Base-by-base conservation (phyloP, 2,329 filamentous ascomycete species). In the Fusarium mangiferae region DNA sequence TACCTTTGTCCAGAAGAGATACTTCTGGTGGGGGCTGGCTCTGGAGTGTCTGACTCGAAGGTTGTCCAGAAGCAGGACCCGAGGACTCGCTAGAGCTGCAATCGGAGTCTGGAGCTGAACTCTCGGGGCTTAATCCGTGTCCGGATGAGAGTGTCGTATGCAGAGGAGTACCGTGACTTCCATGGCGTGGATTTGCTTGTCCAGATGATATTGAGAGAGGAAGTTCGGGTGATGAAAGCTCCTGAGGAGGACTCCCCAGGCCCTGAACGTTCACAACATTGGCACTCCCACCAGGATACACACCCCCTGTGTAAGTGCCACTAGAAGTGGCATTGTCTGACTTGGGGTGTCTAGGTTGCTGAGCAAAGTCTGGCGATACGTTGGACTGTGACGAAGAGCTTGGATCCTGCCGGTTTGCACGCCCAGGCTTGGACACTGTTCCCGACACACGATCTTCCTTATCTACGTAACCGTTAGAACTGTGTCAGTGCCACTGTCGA, bases 381-480 rank as follows among this genome's bases (percentile, higher is more conserved):
- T 41, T 28, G 22, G 51, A 24, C 28, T 38, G 15, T 6, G 26
- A 44, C 24, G 17, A 57, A 33, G 48, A 39, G 33, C 35, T 39
- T 28, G 45, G 33, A 30, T 64, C 39, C n/a, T 54, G 24, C 26
- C 46, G 55, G 28, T 49, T 42, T 14, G 51, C 38, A 55, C 39
- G 18, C 15, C 35, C 55, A 44, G 12, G 41, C 28, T 28, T 45
- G 41, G n/a, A 36, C 18, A 17, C 51, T n/a, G 28, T 18, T 24
- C 28, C 39, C 17, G 48, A n/a, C 39, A 52, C 44, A 46, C 30
- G 44, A 28, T 17, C 28, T 12, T 18, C 35, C 52, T 38, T 26
- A 39, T 45, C 68, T 72, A 52, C 57, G 59, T 52, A 35, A 13
- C 48, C 42, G 58, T 48, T 48, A 55, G 49, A 72, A 28, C 33